These are phyloP conservation scores for Tolypocladium endophyticum DNA, from an alignment of 2,329 filamentous ascomycete species.

Conservation along the genomic window DNA sequence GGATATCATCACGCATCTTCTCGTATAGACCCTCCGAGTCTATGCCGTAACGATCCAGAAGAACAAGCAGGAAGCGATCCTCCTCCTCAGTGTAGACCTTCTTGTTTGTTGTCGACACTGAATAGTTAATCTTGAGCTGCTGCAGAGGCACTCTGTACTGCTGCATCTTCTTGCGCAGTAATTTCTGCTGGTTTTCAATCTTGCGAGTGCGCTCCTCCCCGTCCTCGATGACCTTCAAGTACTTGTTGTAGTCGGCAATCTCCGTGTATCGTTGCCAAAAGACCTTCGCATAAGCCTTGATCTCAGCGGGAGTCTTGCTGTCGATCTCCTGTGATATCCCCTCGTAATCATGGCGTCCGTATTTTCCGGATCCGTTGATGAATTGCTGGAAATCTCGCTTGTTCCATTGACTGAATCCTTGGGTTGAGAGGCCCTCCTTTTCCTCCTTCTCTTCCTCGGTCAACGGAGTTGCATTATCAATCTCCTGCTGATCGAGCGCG, in stretches of 20 bases:
- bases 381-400: slow-evolving; percentile 97
- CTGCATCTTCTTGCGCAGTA: slow-evolving; percentile 89
- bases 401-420: slow-evolving; percentile 93
- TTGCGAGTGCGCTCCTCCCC: slow-evolving; percentile 85
- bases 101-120: slow-evolving; percentile 97
- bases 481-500: slow-evolving; percentile 78
- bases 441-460: slow-evolving; percentile 83
- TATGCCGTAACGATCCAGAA: slow-evolving; percentile 84
- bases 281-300: slow-evolving; percentile 84
- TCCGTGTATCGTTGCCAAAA: slow-evolving; percentile 96
- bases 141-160: slow-evolving; percentile 96
- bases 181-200: slow-evolving; percentile 84
- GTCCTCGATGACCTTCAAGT: slow-evolving; percentile 80
- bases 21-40: slow-evolving; percentile 88
- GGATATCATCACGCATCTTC: slow-evolving; percentile 92
- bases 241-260: slow-evolving; percentile 80
- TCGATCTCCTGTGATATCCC: slow-evolving; percentile 84
- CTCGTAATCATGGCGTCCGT: slow-evolving; percentile 76
- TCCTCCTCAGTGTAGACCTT: slow-evolving; percentile 99
- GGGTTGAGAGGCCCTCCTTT: slow-evolving; percentile 69
- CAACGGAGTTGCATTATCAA: slow-evolving; percentile 80
- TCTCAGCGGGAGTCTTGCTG: slow-evolving; percentile 74
- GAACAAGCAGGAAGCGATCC: slow-evolving; percentile 86
- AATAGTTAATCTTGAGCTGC: slow-evolving; percentile 98
- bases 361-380: slow-evolving; percentile 87